A percentile compares a stretch with the other conserved stretches of the same genome.
These are phyloP conservation scores for Ciborinia camelliae DNA, from an alignment of 2,329 filamentous ascomycete genomes.

Conservation along the genomic window DNA sequence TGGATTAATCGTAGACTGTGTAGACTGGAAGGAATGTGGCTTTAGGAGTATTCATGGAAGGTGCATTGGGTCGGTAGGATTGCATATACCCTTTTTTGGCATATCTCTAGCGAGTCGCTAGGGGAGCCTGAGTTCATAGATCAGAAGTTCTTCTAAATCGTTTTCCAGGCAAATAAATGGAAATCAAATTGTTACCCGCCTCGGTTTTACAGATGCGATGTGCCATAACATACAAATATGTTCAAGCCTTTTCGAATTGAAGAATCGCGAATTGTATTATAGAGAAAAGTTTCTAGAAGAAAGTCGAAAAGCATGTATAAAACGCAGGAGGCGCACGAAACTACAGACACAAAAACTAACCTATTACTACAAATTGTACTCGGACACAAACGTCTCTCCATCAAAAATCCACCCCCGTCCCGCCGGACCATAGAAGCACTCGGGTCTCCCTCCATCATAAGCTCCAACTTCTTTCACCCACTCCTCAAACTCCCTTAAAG, in stretches of 20 bases:
- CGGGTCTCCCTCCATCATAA: not conserved
- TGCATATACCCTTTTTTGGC: constrained; percentile 12
- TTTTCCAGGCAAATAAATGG: not conserved
- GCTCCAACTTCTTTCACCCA: not conserved
- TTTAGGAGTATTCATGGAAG: not conserved
- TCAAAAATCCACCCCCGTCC: not conserved
- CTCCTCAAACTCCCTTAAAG: not conserved
- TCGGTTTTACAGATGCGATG: not conserved
- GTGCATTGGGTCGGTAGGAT: not conserved
- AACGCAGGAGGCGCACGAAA: not conserved
- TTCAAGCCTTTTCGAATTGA: not conserved
- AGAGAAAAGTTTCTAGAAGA: not conserved
- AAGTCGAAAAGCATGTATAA: not conserved
- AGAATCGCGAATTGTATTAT: not conserved
- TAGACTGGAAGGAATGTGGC: not conserved
- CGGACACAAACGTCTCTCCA: not conserved
- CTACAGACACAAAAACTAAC: not conserved
- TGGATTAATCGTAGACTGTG: constrained; percentile 1
- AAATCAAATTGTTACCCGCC: not conserved
- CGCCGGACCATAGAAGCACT: not conserved
- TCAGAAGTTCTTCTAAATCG: not conserved
- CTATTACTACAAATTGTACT: not conserved
- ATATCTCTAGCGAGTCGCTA: not conserved
- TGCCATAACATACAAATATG: not conserved
- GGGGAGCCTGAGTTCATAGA: not conserved